Base-by-base conservation (phyloP, 2,329 filamentous ascomycete species). In the Neofusicoccum laricinum region DNA sequence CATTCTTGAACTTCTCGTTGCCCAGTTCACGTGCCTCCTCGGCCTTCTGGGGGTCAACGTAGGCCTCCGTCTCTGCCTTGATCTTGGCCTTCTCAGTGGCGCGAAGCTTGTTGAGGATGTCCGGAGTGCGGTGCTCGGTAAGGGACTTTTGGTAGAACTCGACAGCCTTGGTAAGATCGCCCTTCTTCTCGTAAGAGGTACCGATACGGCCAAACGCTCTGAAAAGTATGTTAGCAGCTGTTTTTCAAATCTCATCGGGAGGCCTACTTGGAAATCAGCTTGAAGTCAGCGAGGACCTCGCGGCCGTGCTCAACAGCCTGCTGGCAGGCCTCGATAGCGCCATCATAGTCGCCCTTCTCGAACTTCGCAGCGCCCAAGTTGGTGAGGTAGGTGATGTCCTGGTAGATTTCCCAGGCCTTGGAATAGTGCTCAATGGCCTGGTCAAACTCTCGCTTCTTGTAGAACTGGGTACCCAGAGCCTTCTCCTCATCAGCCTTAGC, bases 361-460 rank as follows among this genome's bases (percentile, higher is more conserved):
- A 93, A 98, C 73, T 96, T 88, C 66, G 94, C 95, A 3, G 95
- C 95, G 66, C 93, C 92, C 36, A 96, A 85, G 80, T 99, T 99
- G 82, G 96, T 99, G 66, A 98, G 85, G 80, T 99, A 99, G 15
- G 94, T 95, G 73, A 99, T 96, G 73, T 99, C 95, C 84, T 97
- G 95, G 86, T 92, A 85, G 43, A 91, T 79, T 66, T 97, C 93
- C 95, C 95, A 99, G 0, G 95, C 95, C 78, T 96, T 96, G 76
- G 79, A 86, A 84, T 99, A 99, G 82, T 99, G 92, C 75, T 89
- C 87, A 72, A 99, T 97, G 58, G 95, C 95, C 74, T 90, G 88
- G 72, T 98, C 95, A 70, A 99, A 97, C 75, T 97, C 89, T 70
- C 92, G 90, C 86, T 98, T 98, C 89, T 99, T 99, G 85, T 99